These are phyloP conservation scores for Purshia tridentata DNA, from an alignment of 306 rosid species.

Conservation along the genomic window DNA sequence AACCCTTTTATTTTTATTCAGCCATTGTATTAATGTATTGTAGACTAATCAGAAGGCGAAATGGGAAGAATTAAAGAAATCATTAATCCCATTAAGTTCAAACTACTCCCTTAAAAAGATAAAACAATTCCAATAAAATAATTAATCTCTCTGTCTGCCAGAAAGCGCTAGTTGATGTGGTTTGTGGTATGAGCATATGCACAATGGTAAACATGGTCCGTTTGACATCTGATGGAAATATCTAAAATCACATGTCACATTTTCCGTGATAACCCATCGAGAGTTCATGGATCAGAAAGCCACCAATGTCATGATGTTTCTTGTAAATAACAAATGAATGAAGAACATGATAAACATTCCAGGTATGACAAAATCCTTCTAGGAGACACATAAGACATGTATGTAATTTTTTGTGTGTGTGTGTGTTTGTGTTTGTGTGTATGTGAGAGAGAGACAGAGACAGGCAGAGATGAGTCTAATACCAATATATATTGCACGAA, in stretches of 20 bases:
- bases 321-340: background rate
- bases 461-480: conserved; percentile 6
- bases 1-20: background rate
- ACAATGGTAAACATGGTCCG: background rate
- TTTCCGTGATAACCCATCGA: background rate
- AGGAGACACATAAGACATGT: background rate
- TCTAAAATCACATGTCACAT: background rate
- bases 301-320: background rate
- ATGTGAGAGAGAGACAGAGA: conserved; percentile 5
- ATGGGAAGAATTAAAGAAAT: too few species aligned
- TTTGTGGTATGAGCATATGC: background rate
- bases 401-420: background rate
- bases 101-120: background rate
- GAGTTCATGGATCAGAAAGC: background rate
- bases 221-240: background rate
- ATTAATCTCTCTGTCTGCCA: background rate
- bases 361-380: background rate
- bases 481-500: conserved; percentile 97
- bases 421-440: background rate
- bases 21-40: background rate
- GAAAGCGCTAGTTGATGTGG: background rate
- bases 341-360: background rate
- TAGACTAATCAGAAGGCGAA: background rate
- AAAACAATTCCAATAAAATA: background rate
- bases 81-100: background rate